A percentile compares a stretch with the other conserved stretches of the same genome.
phyloP scores from a whole-genome alignment of 805 yeast genomes.

The Candida mattraensis region DNA sequence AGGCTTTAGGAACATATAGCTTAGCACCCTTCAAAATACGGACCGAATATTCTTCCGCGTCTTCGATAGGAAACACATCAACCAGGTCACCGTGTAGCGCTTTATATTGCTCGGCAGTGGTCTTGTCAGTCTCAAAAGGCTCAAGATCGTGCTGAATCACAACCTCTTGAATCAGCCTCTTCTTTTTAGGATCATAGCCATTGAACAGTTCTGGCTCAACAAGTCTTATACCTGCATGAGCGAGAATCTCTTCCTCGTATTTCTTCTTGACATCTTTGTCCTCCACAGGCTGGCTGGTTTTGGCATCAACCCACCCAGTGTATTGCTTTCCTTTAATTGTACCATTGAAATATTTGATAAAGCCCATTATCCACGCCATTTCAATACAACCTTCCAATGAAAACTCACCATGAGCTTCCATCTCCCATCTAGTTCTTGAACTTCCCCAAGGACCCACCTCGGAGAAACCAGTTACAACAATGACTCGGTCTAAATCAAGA shows the following conservation, averaged over 20 bases:
- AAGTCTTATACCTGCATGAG: conserved; percentile 94
- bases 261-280: conserved; percentile 91
- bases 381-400: conserved; percentile 97
- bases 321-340: conserved; percentile 84
- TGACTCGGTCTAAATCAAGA: conserved; percentile 86
- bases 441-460: conserved; percentile 99
- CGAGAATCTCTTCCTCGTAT: conserved; percentile 85
- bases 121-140: conserved; percentile 92
- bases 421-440: conserved; percentile 98
- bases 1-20: conserved; percentile 85
- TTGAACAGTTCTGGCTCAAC: conserved; percentile 93
- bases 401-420: conserved; percentile 94
- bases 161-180: conserved; percentile 91
- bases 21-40: conserved; percentile 90
- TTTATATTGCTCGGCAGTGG: conserved; percentile 93
- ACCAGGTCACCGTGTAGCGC: conserved; percentile 92
- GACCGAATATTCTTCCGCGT: conserved; percentile 89
- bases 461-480: conserved; percentile 96
- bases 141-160: conserved; percentile 96
- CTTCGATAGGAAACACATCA: conserved; percentile 86
- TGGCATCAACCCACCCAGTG: conserved; percentile 97
- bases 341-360: conserved; percentile 94
- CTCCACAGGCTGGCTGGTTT: conserved; percentile 88
- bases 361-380: conserved; percentile 99
- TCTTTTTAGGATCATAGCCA: conserved; percentile 94